phyloP scores from a whole-genome alignment of 805 yeast genomes.

The Pichia deserticola region DNA sequence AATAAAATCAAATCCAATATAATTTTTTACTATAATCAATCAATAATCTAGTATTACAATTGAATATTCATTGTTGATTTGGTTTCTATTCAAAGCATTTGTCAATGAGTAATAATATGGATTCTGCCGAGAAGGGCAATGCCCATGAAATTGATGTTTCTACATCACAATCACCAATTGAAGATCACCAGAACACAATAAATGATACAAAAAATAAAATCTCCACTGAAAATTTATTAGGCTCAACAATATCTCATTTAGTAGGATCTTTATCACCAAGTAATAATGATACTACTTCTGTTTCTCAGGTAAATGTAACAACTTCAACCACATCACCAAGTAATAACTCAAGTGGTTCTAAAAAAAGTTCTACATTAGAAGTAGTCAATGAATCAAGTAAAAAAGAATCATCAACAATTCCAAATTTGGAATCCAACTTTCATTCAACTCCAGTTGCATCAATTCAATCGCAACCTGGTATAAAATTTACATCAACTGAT shows the following conservation, averaged over 20 bases:
- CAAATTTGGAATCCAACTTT: not conserved
- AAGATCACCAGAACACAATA: too few relatives aligned
- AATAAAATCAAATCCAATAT: too few relatives aligned
- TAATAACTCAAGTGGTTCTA: not conserved
- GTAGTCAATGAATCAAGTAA: not conserved
- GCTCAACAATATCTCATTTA: slow-evolving; percentile 7
- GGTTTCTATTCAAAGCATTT: too few relatives aligned
- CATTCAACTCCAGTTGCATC: slow-evolving; percentile 12
- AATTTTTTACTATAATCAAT: too few relatives aligned
- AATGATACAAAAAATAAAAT: slow-evolving; percentile 19
- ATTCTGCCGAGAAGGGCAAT: too few relatives aligned
- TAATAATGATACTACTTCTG: slow-evolving; percentile 1
- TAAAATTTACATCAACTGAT: slow-evolving; percentile 25
- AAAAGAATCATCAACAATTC: not conserved
- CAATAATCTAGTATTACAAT: too few relatives aligned
- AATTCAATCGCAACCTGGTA: slow-evolving; percentile 17
- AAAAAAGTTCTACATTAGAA: not conserved
- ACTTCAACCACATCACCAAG: not conserved
- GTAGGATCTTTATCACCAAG: slow-evolving; percentile 4
- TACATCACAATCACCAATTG: too few relatives aligned
- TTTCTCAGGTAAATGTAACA: slow-evolving; percentile 5
- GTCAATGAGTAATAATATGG: too few relatives aligned
- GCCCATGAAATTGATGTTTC: too few relatives aligned
- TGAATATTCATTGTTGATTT: too few relatives aligned
- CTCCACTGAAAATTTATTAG: not conserved